Base-by-base conservation (phyloP, 768 basidiomycete species). In the Boletus pseudo-olivaceus region DNA sequence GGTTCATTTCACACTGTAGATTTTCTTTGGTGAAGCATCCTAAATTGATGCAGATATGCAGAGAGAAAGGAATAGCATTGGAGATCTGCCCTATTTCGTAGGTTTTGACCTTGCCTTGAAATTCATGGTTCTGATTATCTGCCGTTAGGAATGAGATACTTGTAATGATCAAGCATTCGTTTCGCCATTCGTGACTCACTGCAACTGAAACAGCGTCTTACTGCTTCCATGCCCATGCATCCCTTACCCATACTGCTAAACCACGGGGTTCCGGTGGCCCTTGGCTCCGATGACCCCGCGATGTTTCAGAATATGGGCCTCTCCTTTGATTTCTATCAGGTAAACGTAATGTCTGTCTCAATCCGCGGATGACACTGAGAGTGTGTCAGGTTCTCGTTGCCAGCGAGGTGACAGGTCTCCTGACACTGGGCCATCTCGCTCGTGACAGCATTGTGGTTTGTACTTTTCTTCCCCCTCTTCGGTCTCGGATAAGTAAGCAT, bases 71-170 rank as follows among this genome's bases (percentile, higher is more conserved):
- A 5, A 86, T 92, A 56, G 78, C 83, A 1, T 63, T 90, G 19
- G 90, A 91, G 71, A 78, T 89, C 23, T 90, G 89, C 64, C 88
- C 90, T 2, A 88, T 91, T 56, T 91, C 88, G 87, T 89, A 70
- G 53, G 85, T 77, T 52, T 49, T 51, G 45, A 26, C 23, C 11
- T 10, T 29, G 15, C 30, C 23, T 15, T 38, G 33, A 33, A 7
- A 27, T 42, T 10, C 54, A 33, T 20, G 35, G 19, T 20, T 41
- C 52, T 55, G 14, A 54, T 38, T n/a, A 35, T 45, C 53, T 53
- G 29, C 10, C 8, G 41, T 27, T 57, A 88, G 87, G 47, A 89
- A 91, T 55, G 87, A 90, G 62, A 82, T 90, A 35, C 70, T 91
- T 67, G 87, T 88, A 65, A 60, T 67, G 62, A 54, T 49, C 20